Evolutionary conservation across 176 grass and related monocot genomes (phyloP), one percentile per base, ranked within the genome.

Genomic region (Saccharum officinarum): DNA sequence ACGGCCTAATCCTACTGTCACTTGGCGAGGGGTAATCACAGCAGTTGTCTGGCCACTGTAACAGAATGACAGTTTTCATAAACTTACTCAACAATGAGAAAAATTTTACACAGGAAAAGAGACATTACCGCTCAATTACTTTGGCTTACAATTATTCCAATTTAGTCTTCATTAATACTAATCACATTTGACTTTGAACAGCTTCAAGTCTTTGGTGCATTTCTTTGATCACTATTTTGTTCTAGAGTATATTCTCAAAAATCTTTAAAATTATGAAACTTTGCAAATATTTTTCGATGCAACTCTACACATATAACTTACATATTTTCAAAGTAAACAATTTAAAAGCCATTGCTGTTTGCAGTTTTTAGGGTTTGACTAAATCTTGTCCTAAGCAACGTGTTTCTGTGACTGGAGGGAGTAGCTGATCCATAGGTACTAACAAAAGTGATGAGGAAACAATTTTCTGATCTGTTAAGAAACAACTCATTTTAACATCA

Each of bases 21-120:
- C 97, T 86, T 89, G 93, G 70, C 88, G 92, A 86, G 97, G 97
- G 78, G 94, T 99, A 75, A 99, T 96, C 67, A 99, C 97, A 82
- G 97, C 97, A 85, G 94, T 92, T 17, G 92, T 81, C 78, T 99
- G 94, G 57, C 97, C 97, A 90, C 97, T 99, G 90, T 82, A 92
- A 76, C 42, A 84, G n/a, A 92, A 79, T 71, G 37, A 33, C 42
- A 67, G 54, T 17, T 85, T 7, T 80, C 11, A 64, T 78, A 71
- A 73, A 78, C 30, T 79, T 71, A n/a, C 6, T 25, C n/a, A 86
- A 73, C 36, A 73, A 28, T 37, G 77, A 49, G n/a, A 33, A 30
- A 76, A 52, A 22, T 54, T 62, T 16, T 54, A 69, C 74, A 90
- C 6, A 20, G 39, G 18, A 62, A 63, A 70, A 15, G 3, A 63